A percentile compares a stretch with the other conserved stretches of the same genome.
Evolutionary conservation across 2,329 filamentous ascomycete species (phyloP).

Genomic region (Talaromyces sp.): DNA sequence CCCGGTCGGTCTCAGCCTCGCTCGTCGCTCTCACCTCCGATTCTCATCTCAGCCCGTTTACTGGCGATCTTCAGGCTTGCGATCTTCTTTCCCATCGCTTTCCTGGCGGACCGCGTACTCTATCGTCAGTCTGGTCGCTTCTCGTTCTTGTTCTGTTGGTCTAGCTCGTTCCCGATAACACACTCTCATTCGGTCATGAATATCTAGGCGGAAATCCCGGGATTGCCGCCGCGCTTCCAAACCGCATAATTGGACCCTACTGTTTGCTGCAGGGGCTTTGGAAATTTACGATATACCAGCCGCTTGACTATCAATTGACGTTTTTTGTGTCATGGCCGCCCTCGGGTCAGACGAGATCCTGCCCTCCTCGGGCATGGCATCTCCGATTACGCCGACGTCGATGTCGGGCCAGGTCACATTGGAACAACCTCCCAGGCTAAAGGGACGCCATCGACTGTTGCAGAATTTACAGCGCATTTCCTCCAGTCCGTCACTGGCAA

Average conservation of each 20-base stretch:
- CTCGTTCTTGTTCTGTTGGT: neutral
- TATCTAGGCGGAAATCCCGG: neutral
- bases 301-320: neutral
- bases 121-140: neutral
- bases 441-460: conserved; percentile 64
- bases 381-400: conserved; percentile 30
- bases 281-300: neutral
- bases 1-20: neutral
- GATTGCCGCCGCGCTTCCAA: neutral
- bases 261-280: neutral
- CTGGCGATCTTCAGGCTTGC: neutral
- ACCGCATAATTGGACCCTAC: neutral
- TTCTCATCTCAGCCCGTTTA: neutral
- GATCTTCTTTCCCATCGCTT: neutral
- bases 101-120: neutral
- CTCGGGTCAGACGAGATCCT: conserved; percentile 22
- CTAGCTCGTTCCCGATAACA: neutral
- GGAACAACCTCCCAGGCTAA: conserved; percentile 53
- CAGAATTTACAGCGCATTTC: conserved; percentile 74
- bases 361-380: conserved; percentile 25
- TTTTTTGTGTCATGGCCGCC: conserved; percentile 22
- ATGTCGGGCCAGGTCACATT: conserved; percentile 28
- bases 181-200: neutral
- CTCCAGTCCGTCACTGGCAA: conserved; percentile 68
- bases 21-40: neutral